Conservation (phyloP, 129 eudicot species). For the Erigeron canadensis region DNA sequence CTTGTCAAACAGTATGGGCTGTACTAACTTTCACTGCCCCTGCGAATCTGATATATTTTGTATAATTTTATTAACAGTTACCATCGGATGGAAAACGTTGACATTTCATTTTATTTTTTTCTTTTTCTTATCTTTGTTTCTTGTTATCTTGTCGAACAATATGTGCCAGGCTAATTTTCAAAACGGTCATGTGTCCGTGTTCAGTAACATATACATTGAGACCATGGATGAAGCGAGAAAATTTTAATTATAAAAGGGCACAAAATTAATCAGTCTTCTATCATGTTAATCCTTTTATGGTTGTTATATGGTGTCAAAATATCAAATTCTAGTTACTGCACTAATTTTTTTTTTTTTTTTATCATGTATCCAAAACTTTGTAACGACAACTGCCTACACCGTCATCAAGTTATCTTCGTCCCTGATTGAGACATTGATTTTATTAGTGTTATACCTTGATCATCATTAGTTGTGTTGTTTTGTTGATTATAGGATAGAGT, state of each 20-base stretch:
- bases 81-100: background rate
- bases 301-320: too few relatives aligned
- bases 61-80: background rate
- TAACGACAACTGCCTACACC: too few relatives aligned
- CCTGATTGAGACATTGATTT: too few relatives aligned
- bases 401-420: too few relatives aligned
- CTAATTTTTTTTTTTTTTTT: too few relatives aligned
- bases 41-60: background rate
- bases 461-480: background rate
- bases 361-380: too few relatives aligned
- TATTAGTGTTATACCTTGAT: background rate
- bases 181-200: background rate
- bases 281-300: too few relatives aligned
- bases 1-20: background rate
- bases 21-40: background rate
- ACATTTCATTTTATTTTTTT: background rate
- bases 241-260: too few relatives aligned
- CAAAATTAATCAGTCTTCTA: too few relatives aligned
- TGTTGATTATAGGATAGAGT: constrained; percentile 13
- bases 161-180: background rate
- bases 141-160: background rate
- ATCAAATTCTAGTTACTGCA: too few relatives aligned
- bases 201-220: background rate
- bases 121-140: background rate
- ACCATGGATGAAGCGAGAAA: background rate